Evolutionary conservation across 2,329 filamentous ascomycete genomes (phyloP).

Genomic region (Cercospora brassicicola): DNA sequence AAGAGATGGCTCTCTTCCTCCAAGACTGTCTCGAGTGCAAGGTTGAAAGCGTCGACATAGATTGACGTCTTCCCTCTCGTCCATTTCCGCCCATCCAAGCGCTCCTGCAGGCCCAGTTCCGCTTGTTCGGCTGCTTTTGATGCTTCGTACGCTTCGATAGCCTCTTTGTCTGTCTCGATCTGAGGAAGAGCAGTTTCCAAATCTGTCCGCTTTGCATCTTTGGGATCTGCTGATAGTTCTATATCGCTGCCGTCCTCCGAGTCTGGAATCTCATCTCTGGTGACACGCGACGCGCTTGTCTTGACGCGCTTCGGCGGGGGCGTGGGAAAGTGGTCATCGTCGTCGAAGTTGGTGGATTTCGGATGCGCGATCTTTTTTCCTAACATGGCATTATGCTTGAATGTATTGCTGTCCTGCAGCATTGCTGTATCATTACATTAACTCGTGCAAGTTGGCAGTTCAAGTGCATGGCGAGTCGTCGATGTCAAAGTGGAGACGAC

Average conservation of each 20-base stretch:
- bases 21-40: conserved; percentile 84
- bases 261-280: conserved; percentile 32
- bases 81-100: conserved; percentile 64
- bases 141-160: conserved; percentile 76
- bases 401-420: conserved; percentile 44
- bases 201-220: conserved; percentile 57
- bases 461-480: not conserved
- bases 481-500: conserved; percentile 1
- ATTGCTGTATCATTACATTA: conserved; percentile 16
- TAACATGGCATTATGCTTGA: conserved; percentile 52
- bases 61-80: conserved; percentile 78
- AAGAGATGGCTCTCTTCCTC: conserved; percentile 88
- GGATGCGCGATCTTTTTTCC: conserved; percentile 47
- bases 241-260: conserved; percentile 37
- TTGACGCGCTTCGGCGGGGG: conserved; percentile 45
- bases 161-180: conserved; percentile 65
- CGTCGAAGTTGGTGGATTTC: conserved; percentile 48
- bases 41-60: conserved; percentile 95
- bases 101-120: conserved; percentile 46
- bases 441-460: not conserved
- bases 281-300: conserved; percentile 21
- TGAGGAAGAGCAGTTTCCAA: conserved; percentile 70
- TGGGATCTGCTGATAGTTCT: conserved; percentile 26
- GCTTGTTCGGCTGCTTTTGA: conserved; percentile 59
- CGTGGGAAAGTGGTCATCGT: conserved; percentile 37